phyloP scores from a whole-genome alignment of 306 rosid genomes.

The Styphnolobium japonicum region DNA sequence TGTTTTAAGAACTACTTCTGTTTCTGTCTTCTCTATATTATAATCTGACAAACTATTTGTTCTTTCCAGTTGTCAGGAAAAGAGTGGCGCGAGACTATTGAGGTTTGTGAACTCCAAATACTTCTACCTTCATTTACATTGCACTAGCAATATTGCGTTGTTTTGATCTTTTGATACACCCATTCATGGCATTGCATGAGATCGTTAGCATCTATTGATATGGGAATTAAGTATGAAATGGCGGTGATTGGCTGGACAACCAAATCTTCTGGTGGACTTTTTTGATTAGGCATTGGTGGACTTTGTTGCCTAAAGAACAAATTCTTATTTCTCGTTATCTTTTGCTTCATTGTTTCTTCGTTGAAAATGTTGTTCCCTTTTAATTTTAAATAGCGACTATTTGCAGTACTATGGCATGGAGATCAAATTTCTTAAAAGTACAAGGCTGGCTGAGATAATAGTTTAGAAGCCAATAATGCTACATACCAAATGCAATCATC shows the following conservation, averaged over 20 bases:
- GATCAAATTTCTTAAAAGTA: neutral
- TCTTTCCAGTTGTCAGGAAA: constrained; percentile 44
- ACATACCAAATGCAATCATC: neutral
- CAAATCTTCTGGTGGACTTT: constrained; percentile 3
- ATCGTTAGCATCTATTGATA: constrained; percentile 28
- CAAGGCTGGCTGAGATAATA: neutral
- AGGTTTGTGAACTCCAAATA: constrained; percentile 44
- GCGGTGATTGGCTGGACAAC: constrained; percentile 32
- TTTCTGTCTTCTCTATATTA: constrained; percentile 8
- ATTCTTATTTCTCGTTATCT: neutral
- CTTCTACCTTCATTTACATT: constrained; percentile 20
- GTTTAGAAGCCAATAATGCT: constrained; percentile 16
- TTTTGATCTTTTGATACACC: constrained; percentile 1
- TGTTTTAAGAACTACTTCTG: neutral
- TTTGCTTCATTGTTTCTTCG: neutral
- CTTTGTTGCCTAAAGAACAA: constrained; percentile 24
- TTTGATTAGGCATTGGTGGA: constrained; percentile 32
- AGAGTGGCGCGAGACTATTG: constrained; percentile 43
- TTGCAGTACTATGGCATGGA: neutral
- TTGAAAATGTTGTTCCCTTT: neutral
- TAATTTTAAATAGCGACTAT: neutral
- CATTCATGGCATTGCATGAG: constrained; percentile 19
- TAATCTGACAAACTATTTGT: constrained; percentile 28
- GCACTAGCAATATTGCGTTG: constrained; percentile 2
- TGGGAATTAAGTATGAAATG: constrained; percentile 28